Base-by-base conservation (phyloP, 257 asterid genomes). In the Nicotiana tomentosiformis region DNA sequence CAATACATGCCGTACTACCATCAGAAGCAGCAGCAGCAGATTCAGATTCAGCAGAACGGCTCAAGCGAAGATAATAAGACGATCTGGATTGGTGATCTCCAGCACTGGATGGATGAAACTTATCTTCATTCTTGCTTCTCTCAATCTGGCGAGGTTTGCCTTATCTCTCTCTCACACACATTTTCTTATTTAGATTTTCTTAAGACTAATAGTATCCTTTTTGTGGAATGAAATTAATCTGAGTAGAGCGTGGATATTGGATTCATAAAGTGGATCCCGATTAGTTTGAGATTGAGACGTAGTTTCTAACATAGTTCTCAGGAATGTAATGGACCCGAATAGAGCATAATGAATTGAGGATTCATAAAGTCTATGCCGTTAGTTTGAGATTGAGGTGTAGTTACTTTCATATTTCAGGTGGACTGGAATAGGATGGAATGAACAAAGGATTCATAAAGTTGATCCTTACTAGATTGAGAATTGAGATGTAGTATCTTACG, bases 11-110 rank as follows among this genome's bases (percentile, higher is more conserved):
- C 88, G n/a, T 94, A 86, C 65, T 89, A 90, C 61, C 89, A 87
- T 77, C 90, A 91, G 39, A 87, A 76, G 10, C 94, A 87, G 76
- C 87, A 83, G 53, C 87, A 76, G 64, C 56, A 76, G 66, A 20
- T 23, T 53, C 46, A 68, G 4, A 51, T 39, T 66, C 84, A 93
- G 95, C 92, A 87, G 89, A 97, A 92, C 85, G 84, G 77, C 77
- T 81, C 95, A 18, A 84, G 85, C 11, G 98, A 96, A 23, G 99
- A 96, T 82, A 96, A 96, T 70, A 92, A 89, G 78, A 94, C 99
- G 87, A 88, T 96, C 90, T 96, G 99, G 99, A 94, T 94, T 86
- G 99, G 98, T 66, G 99, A 96, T 92, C 97, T 96, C 76, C 97
- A 90, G 88, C 97, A 88, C 60, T 94, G 99, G 99, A 96, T 96